Conservation (phyloP, 176 grass and related monocot species). For the Oryza glaberrima region DNA sequence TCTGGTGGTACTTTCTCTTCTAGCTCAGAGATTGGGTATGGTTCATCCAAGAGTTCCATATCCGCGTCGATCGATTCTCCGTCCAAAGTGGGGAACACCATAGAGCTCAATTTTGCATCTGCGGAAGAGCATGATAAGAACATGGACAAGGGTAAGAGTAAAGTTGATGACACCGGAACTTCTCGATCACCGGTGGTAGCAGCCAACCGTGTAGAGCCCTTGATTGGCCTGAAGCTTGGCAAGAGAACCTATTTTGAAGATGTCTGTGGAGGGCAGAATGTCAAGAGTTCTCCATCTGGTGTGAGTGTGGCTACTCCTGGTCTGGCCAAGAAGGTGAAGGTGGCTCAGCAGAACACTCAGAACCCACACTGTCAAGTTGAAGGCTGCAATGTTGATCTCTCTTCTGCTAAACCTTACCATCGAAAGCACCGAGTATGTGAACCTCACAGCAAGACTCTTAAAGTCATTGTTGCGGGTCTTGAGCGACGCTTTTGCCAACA, state of each 20-base stretch:
- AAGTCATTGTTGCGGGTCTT: conserved; percentile 73
- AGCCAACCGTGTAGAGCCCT: conserved; percentile 46
- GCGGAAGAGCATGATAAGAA: conserved; percentile 29
- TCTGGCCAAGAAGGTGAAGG: conserved; percentile 53
- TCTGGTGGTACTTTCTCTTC: conserved; percentile 54
- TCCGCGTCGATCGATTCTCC: conserved; percentile 52
- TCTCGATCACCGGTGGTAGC: conserved; percentile 35
- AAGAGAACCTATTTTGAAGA: conserved; percentile 74
- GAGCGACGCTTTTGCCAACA: conserved; percentile 98
- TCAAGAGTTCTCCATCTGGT: conserved; percentile 44
- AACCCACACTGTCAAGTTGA: conserved; percentile 76
- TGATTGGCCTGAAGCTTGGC: conserved; percentile 65
- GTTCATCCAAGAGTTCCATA: conserved; percentile 60
- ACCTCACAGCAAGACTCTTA: conserved; percentile 69
- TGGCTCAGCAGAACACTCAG: conserved; percentile 35
- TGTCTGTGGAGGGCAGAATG: conserved; percentile 45
- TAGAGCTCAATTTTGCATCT: conserved; percentile 50
- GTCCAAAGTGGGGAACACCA: conserved; percentile 34
- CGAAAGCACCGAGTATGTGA: conserved; percentile 88
- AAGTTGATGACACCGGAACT: conserved; percentile 38
- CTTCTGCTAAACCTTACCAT: conserved; percentile 88
- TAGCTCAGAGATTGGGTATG: conserved; percentile 51
- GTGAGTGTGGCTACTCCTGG: conserved; percentile 9
- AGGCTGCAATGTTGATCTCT: conserved; percentile 82
- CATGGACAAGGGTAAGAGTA: conserved; percentile 13